Base-by-base conservation (phyloP, 129 eudicot species). In the Escallonia rubra region DNA sequence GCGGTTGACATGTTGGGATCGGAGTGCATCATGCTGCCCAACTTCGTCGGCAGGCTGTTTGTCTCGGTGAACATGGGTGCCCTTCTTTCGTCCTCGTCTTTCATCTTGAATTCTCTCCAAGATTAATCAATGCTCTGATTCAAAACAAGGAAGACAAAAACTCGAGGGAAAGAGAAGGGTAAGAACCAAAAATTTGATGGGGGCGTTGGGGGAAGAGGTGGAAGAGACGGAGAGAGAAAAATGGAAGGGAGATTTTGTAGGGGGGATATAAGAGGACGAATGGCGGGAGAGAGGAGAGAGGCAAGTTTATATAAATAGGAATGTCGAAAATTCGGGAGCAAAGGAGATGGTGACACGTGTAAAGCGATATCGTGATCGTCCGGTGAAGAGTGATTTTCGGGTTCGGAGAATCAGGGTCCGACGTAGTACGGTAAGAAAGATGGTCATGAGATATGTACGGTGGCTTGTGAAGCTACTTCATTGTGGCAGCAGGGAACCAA, bases 1-100 rank as follows among this genome's bases (percentile, higher is more conserved):
- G 77, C 7, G 41, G 78, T 56, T 3, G 89, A 67, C 16, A 80
- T 40, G 86, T 85, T 82, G 6, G 88, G 87, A 50, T 88, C 89
- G 6, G 83, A 72, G 55, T 74, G 71, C 39, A 62, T 50, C 74
- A 69, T 66, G 76, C 68, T 71, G 13, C 57, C 66, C 4, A 38
- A 10, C 63, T 71, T 66, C 4, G 75, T 9, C 12, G 59, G 74
- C 64, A 43, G 42, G 43, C 66, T 34, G 14, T 48, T n/a, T 8
- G 72, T 15, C 57, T 38, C 75, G 2, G 57, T 48, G 8, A 63
- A 71, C 58, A 59, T 67, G 54, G 67, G 57, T 59, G 57, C 38
- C 72, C 73, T 73, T 59, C 53, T 44, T 55, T 64, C 74, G 38
- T 68, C 73, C 64, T 79, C 74, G 51, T 52, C 65, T 72, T 71